These are phyloP conservation scores for Colletotrichum tropicale DNA, from an alignment of 2,329 filamentous ascomycete species.

Conservation along the genomic window DNA sequence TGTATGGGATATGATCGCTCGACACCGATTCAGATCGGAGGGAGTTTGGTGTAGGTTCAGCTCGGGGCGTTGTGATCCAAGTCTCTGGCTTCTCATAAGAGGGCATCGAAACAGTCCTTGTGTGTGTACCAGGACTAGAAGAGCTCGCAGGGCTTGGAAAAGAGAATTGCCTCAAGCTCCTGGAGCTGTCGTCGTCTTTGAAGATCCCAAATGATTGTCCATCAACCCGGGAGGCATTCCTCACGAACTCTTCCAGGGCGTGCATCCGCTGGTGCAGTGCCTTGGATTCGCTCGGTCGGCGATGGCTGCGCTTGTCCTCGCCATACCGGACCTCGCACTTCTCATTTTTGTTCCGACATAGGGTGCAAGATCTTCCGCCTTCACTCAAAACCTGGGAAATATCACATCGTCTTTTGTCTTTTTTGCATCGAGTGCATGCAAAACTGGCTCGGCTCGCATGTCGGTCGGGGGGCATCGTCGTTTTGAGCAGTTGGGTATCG, in stretches of 20 bases:
- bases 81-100: not conserved
- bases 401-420: slow-evolving; percentile 16
- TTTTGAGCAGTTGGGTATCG: not conserved
- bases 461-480: slow-evolving; percentile 7
- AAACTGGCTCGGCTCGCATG: slow-evolving; percentile 18
- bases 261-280: slow-evolving; percentile 13
- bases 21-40: slow-evolving; percentile 1
- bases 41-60: not conserved
- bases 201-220: not conserved
- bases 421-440: slow-evolving; percentile 15
- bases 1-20: not conserved
- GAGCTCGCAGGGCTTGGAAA: not conserved
- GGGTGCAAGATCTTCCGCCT: slow-evolving; percentile 1
- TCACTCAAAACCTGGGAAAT: slow-evolving; percentile 3
- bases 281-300: slow-evolving; percentile 2
- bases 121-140: not conserved
- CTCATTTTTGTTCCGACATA: slow-evolving; percentile 15
- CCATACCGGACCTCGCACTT: slow-evolving; percentile 16
- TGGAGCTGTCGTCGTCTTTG: not conserved
- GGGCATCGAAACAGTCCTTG: not conserved
- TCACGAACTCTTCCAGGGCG: slow-evolving; percentile 12
- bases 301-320: slow-evolving; percentile 15
- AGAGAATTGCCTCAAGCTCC: not conserved
- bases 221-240: not conserved
- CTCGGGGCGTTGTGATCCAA: not conserved